Evolutionary conservation across 2,329 filamentous ascomycete species (phyloP).

Genomic region (Cadophora malorum): DNA sequence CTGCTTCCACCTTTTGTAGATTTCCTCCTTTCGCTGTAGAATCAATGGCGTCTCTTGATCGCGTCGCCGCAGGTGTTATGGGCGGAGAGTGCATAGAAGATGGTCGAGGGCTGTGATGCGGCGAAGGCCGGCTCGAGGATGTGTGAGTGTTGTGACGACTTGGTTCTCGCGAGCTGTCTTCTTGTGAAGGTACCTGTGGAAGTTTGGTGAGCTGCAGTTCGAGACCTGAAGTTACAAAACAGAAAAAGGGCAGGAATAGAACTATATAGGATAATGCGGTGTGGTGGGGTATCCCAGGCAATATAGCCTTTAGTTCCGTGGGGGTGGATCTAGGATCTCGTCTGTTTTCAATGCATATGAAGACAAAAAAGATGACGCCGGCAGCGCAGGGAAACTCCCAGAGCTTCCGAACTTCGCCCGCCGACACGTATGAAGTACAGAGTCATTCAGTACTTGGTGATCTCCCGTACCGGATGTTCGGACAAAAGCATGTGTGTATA

Average conservation of each 20-base stretch:
- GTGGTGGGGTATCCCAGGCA: conserved; percentile 34
- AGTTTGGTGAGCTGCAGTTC: conserved; percentile 32
- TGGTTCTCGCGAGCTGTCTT: conserved; percentile 62
- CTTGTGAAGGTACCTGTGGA: conserved; percentile 63
- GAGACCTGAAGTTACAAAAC: conserved; percentile 11
- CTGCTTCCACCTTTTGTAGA: conserved; percentile 48
- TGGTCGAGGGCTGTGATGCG: conserved; percentile 69
- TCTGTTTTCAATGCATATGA: conserved; percentile 30
- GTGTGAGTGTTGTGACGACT: conserved; percentile 69
- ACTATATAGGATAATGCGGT: conserved; percentile 32
- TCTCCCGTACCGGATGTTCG: conserved; percentile 22
- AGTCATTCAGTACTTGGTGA: conserved; percentile 8
- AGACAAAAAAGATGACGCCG: conserved; percentile 24
- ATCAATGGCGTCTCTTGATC: conserved; percentile 57
- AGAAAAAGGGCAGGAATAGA: conserved; percentile 28
- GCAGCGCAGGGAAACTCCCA: conserved; percentile 27
- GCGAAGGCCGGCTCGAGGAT: conserved; percentile 69
- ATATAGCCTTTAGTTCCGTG: conserved; percentile 31
- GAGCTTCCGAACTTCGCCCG: conserved; percentile 21
- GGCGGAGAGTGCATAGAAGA: conserved; percentile 85
- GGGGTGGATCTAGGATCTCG: conserved; percentile 36
- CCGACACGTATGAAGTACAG: conserved; percentile 4
- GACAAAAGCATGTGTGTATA: conserved; percentile 13
- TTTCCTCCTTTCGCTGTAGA: conserved; percentile 44
- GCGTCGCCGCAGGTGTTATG: conserved; percentile 83